Conservation (phyloP, 768 basidiomycete species). For the Tricholomella constricta region DNA sequence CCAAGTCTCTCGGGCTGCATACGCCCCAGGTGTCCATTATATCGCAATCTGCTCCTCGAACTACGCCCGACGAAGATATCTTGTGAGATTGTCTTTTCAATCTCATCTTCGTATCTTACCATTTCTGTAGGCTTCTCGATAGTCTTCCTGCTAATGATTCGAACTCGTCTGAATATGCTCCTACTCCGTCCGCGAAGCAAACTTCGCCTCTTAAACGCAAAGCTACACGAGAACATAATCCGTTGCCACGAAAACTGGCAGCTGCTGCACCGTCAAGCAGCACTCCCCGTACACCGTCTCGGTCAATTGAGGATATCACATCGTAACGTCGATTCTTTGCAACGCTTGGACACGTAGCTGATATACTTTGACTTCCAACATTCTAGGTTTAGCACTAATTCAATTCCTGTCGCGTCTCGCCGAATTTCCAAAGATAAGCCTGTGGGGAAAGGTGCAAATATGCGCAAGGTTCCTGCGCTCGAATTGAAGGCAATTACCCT, state of each 20-base stretch:
- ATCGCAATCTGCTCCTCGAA: not conserved
- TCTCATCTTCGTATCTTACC: not conserved
- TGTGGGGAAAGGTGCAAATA: not conserved
- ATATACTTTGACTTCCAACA: not conserved
- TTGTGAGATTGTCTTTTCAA: not conserved
- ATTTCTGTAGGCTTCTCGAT: not conserved
- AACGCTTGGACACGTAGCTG: not conserved
- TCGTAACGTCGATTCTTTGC: conserved; percentile 11
- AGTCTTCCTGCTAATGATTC: not conserved
- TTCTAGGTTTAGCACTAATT: conserved; percentile 15
- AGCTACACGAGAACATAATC: not conserved
- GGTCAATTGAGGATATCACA: conserved; percentile 22
- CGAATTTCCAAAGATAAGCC: not conserved
- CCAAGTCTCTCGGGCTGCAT: not conserved
- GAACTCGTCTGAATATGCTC: conserved; percentile 3
- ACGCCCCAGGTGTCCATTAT: not conserved
- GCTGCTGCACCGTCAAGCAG: not conserved
- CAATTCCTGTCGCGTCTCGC: not conserved
- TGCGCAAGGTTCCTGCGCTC: conserved; percentile 15
- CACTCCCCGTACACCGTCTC: not conserved
- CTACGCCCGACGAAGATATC: not conserved
- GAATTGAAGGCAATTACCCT: conserved; percentile 10
- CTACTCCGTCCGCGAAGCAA: conserved; percentile 1
- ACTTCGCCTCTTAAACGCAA: conserved; percentile 11
- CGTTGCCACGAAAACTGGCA: not conserved